Conservation (phyloP, 2,329 filamentous ascomycete genomes). For the Colletotrichum salicis region DNA sequence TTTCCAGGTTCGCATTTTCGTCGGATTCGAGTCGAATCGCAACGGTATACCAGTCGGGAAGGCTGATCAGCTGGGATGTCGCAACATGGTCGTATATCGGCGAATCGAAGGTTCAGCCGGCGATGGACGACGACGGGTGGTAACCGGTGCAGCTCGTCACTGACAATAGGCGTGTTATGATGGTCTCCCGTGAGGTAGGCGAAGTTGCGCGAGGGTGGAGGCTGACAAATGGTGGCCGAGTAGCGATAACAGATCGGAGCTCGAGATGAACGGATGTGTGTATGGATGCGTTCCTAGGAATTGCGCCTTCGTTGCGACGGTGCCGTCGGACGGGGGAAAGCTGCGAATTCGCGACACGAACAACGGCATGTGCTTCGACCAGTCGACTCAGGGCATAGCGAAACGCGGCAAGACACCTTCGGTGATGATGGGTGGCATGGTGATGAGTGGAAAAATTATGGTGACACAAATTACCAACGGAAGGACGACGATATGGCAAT, state of each 20-base stretch:
- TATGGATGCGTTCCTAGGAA: constrained; percentile 18
- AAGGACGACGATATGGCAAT: constrained; percentile 23
- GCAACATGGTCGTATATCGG: constrained; percentile 1
- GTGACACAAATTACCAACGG: constrained; percentile 25
- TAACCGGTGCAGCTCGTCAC: constrained; percentile 24
- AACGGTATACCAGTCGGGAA: constrained; percentile 5
- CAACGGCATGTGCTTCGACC: constrained; percentile 28
- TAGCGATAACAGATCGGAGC: constrained; percentile 8
- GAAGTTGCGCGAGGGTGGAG: constrained; percentile 8
- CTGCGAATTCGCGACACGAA: constrained; percentile 16
- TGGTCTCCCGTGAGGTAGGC: constrained; percentile 1
- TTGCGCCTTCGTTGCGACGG: constrained; percentile 23
- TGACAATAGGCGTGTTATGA: constrained; percentile 5
- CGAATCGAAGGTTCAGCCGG: constrained; percentile 20
- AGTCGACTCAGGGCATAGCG: constrained; percentile 31
- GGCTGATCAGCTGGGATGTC: constrained; percentile 6
- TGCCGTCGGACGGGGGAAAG: constrained; percentile 25
- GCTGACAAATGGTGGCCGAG: constrained; percentile 29
- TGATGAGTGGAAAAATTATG: constrained; percentile 16
- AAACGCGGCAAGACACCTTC: constrained; percentile 28
- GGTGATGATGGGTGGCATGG: constrained; percentile 10
- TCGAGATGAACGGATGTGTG: constrained; percentile 28
- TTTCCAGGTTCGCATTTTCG: constrained; percentile 8
- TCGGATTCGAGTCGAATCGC: constrained; percentile 16
- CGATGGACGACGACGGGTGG: constrained; percentile 5